phyloP scores from a whole-genome alignment of 192 early-diverging fungal genomes.

The Entomortierella parvispora region DNA sequence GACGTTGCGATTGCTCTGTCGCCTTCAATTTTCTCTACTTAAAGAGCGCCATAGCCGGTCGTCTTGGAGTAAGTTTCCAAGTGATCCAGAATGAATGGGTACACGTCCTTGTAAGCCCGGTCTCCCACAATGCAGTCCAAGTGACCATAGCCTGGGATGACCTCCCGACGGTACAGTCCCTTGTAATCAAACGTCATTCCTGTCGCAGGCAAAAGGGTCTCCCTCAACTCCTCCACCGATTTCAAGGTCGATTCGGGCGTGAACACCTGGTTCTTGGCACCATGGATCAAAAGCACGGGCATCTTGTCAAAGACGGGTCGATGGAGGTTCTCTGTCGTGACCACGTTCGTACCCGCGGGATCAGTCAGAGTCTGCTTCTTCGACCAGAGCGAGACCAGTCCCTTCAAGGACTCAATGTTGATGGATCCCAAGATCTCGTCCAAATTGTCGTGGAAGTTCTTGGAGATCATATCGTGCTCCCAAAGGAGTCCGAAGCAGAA shows the following conservation, averaged over 20 bases:
- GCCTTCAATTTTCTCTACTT: too few relatives aligned
- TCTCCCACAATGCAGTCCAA: conserved; percentile 47
- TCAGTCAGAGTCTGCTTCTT: conserved; percentile 33
- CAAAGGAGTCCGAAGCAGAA: conserved; percentile 49
- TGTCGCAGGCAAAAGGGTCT: conserved; percentile 27
- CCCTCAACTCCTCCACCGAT: conserved; percentile 29
- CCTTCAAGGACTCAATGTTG: conserved; percentile 45
- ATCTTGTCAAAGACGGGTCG: conserved; percentile 27
- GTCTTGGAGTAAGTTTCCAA: conserved; percentile 17
- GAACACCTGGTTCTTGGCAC: conserved; percentile 54
- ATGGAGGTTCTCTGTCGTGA: conserved; percentile 39
- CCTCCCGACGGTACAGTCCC: conserved; percentile 29
- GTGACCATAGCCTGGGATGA: conserved; percentile 43
- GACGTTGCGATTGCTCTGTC: too few relatives aligned
- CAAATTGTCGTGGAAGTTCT: conserved; percentile 51
- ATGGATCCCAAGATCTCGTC: conserved; percentile 42
- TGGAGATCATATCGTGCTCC: conserved; percentile 52
- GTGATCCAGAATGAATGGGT: conserved; percentile 29
- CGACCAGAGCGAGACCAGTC: conserved; percentile 20
- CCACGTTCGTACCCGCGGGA: conserved; percentile 25
- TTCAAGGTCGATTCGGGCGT: conserved; percentile 30
- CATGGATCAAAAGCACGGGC: conserved; percentile 51
- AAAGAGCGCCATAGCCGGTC: conserved; percentile 25
- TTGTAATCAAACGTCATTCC: conserved; percentile 40
- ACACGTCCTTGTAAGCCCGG: conserved; percentile 41